Evolutionary conservation across 352 stramenopile genomes (phyloP), one percentile per base, ranked within the genome.

Genomic region (Phytophthora sp.): DNA sequence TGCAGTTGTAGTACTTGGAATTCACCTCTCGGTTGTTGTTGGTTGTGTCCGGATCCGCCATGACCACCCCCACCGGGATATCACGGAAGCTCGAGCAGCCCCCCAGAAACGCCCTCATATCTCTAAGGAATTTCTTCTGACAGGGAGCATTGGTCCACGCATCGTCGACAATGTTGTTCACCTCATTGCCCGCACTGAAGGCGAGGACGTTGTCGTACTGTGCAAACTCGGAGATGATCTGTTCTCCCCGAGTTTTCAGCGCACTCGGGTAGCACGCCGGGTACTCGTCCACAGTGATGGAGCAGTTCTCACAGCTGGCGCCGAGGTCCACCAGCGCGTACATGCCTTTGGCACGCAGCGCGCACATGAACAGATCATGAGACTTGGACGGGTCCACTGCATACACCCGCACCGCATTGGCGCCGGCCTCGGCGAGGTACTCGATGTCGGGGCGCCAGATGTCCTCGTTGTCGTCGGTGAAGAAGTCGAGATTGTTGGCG

Each of bases 281-380:
- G 24, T 66, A 77, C 48, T 69, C 53, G 11, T 87, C 78, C 3
- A 65, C 60, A 0, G 77, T 86, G 37, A 92, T 83, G 2, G 74
- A 72, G 55, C 85, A 94, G 45, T 73, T 73, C 34, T 84, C 66
- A 18, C 85, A 94, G 34, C 55, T 88, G 13, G 69, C 74, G 20
- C 54, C 83, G 2, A 92, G 61, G 48, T 91, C 84, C 12, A 94
- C 70, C 7, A 92, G 67, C 3, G 73, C 82, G 50, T 94, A 92
- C 58, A 97, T 94, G n/a, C 89, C 89, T 11, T 82, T 69, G 13
- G 73, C 37, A 6, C 77, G 64, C 8, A 95, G 44, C 5, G 83
- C 85, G 50, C 86, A 96, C 90, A 97, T 96, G 64, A 97, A 96
- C 18, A 72, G 67, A 64, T 93, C 82, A 62, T 97, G 90, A n/a